These are phyloP conservation scores for Rhypophila decipiens DNA, from an alignment of 495 filamentous ascomycete species.

Conservation along the genomic window DNA sequence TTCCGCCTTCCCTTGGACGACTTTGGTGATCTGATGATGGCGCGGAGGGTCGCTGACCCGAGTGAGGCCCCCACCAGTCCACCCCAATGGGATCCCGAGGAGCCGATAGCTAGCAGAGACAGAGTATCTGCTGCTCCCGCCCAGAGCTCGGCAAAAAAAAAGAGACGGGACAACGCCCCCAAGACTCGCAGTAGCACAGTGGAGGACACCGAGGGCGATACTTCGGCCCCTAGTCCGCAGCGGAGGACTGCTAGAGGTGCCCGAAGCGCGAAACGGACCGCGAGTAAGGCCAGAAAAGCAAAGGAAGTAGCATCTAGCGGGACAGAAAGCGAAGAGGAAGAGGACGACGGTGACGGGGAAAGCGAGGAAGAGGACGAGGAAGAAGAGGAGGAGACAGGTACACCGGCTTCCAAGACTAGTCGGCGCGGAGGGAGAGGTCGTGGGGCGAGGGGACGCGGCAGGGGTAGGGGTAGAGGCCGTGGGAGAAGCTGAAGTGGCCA, in stretches of 20 bases:
- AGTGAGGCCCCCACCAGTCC: conserved; percentile 53
- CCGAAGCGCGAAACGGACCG: conserved; percentile 32
- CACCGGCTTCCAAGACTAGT: conserved; percentile 16
- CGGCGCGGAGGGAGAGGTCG: conserved; percentile 20
- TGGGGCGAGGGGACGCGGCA: conserved; percentile 6
- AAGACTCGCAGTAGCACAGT: conserved; percentile 46
- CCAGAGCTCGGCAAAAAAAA: conserved; percentile 6
- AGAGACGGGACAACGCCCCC: conserved; percentile 29
- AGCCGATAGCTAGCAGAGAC: conserved; percentile 9
- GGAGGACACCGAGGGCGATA: conserved; percentile 46
- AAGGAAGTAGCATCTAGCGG: conserved; percentile 45
- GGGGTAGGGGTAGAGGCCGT: conserved; percentile 12
- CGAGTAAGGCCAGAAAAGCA: conserved; percentile 30
- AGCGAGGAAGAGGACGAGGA: conserved; percentile 25
- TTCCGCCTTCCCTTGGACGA: conserved; percentile 75
- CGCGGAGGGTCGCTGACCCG: conserved; percentile 52
- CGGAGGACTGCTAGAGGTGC: conserved; percentile 28
- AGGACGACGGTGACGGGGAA: conserved; percentile 40
- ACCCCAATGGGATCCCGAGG: conserved; percentile 40
- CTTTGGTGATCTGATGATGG: conserved; percentile 69
- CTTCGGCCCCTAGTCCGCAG: conserved; percentile 29
- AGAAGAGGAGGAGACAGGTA: conserved; percentile 18
- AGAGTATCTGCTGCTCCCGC: neutral
- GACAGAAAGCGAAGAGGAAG: conserved; percentile 55
- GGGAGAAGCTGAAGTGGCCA: conserved; percentile 25